Evolutionary conservation across 2,329 filamentous ascomycete genomes (phyloP).

Genomic region (Emmonsiellopsis sp.): DNA sequence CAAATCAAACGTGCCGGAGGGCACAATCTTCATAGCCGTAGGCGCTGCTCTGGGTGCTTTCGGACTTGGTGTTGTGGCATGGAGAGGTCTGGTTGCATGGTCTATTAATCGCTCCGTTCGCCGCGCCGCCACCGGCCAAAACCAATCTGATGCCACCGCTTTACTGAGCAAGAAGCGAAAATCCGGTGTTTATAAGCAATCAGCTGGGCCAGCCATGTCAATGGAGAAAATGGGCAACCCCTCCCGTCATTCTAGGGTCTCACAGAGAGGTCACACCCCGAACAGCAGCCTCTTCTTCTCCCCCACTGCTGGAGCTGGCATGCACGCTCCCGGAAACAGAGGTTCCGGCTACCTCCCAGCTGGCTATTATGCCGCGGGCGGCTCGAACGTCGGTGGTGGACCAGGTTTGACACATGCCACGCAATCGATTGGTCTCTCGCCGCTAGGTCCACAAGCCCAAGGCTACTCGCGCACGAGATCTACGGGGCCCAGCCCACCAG

Average conservation of each 20-base stretch:
- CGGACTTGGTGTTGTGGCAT: constrained; percentile 70
- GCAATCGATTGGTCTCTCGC: constrained; percentile 50
- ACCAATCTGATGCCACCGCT: constrained; percentile 57
- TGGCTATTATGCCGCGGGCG: constrained; percentile 76
- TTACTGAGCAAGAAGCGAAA: constrained; percentile 34
- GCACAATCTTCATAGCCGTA: constrained; percentile 92
- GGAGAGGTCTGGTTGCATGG: constrained; percentile 82
- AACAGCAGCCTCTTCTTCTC: constrained; percentile 86
- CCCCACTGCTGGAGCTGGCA: constrained; percentile 64
- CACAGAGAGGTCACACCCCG: constrained; percentile 38
- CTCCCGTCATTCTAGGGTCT: constrained; percentile 30
- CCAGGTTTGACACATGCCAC: constrained; percentile 14
- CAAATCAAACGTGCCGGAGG: constrained; percentile 73
- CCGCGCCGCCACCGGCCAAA: constrained; percentile 68
- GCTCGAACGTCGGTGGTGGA: constrained; percentile 40
- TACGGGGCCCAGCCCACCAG: constrained; percentile 50
- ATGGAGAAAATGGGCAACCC: constrained; percentile 40
- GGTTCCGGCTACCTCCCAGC: constrained; percentile 75
- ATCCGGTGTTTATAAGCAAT: constrained; percentile 22
- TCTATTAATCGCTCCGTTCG: constrained; percentile 86
- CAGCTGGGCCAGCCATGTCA: constrained; percentile 39
- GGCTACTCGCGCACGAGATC: constrained; percentile 42
- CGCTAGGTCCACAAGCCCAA: constrained; percentile 51
- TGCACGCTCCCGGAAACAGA: constrained; percentile 50
- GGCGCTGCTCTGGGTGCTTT: constrained; percentile 80